These are phyloP conservation scores for Populus ilicifolia DNA, from an alignment of 345 rosid species.

Conservation along the genomic window DNA sequence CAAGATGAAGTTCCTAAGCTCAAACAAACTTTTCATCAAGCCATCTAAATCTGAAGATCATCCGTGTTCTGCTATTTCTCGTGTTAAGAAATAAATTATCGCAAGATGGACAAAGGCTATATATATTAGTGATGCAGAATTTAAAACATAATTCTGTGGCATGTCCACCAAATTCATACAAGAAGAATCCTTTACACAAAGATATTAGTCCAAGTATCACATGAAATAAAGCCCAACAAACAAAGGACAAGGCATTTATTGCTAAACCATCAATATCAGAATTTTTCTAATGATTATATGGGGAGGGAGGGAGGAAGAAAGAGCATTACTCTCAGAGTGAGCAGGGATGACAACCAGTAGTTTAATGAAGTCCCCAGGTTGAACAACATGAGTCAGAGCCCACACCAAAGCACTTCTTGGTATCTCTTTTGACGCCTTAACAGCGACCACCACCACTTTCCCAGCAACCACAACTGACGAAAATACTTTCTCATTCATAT, in stretches of 20 bases:
- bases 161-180: no score
- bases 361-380: conserved; percentile 89
- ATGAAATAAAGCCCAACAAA: neutral
- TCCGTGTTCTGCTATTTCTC: neutral
- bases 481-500: conserved; percentile 32
- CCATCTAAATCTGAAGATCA: neutral
- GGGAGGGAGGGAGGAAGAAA: neutral
- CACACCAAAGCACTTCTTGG: conserved; percentile 79
- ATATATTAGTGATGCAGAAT: neutral
- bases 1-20: neutral
- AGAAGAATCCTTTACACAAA: no score
- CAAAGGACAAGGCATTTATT: neutral
- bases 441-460: conserved; percentile 81
- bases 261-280: neutral
- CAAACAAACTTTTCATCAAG: neutral
- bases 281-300: no score
- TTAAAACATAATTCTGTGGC: neutral
- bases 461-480: conserved; percentile 37
- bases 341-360: conserved; percentile 75
- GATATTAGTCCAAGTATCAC: no score
- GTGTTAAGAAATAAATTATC: neutral
- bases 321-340: conserved; percentile 48
- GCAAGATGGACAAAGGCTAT: neutral
- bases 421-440: conserved; percentile 88
- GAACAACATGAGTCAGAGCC: conserved; percentile 97